Conservation (phyloP, 495 filamentous ascomycete genomes). For the Massariosphaeria phaeospora region DNA sequence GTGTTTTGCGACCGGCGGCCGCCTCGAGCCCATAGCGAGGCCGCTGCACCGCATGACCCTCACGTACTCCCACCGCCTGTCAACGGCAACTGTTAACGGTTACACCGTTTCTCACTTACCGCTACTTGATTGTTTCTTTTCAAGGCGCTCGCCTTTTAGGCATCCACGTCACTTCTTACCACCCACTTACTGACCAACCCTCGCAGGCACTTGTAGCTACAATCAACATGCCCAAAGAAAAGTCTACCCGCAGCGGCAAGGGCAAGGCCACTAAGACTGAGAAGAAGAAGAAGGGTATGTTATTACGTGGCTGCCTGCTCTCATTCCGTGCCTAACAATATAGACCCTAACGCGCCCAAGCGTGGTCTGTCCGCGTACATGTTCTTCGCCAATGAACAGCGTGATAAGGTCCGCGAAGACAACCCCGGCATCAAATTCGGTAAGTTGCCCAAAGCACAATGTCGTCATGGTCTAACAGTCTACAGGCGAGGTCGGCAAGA, state of each 20-base stretch:
- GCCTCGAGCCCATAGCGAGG: not conserved
- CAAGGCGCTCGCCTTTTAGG: not conserved
- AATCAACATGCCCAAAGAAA: conserved; percentile 71
- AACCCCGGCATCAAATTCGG: conserved; percentile 98
- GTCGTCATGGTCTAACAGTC: not conserved
- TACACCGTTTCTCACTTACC: not conserved
- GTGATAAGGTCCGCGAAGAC: conserved; percentile 95
- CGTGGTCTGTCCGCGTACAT: conserved; percentile 99
- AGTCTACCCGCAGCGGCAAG: conserved; percentile 55
- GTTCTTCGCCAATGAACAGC: conserved; percentile 99
- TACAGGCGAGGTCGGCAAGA: conserved; percentile 90
- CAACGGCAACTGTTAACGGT: not conserved
- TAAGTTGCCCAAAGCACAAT: conserved; percentile 44
- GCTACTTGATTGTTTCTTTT: too few species aligned
- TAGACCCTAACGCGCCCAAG: conserved; percentile 98
- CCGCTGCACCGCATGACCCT: conserved; percentile 8
- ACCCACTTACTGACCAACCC: not conserved
- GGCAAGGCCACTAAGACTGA: conserved; percentile 47
- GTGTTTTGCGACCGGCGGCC: conserved; percentile 22
- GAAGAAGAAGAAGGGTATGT: conserved; percentile 83
- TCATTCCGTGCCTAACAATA: conserved; percentile 21
- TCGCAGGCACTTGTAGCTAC: not conserved
- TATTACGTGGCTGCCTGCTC: conserved; percentile 12
- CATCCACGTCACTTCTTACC: not conserved
- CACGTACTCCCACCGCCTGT: conserved; percentile 1